Percentiles rank a stretch among this genome's conserved stretches.
phyloP scores from a whole-genome alignment of 169 alveolate genomes.

The Hammondia hammondi region DNA sequence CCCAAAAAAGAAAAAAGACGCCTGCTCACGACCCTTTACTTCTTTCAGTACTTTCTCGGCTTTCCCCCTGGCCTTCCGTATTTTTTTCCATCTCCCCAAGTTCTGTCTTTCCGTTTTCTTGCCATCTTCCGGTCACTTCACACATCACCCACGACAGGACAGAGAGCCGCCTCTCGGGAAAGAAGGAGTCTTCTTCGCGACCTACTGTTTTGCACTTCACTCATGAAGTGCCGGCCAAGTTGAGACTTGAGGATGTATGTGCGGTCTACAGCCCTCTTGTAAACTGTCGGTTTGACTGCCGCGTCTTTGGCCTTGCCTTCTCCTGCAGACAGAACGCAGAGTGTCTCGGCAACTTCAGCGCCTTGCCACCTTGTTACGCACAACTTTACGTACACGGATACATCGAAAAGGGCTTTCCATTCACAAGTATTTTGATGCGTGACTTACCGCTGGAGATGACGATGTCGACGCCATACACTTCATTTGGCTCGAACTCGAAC shows the following conservation, averaged over 20 bases:
- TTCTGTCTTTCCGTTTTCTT: no score
- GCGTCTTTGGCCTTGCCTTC: constrained; percentile 56
- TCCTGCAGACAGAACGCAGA: neutral
- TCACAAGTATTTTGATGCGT: neutral
- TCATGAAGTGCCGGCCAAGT: constrained; percentile 93
- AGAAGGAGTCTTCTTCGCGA: neutral
- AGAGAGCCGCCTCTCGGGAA: no score
- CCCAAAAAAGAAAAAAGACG: no score
- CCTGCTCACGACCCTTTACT: no score
- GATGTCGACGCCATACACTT: constrained; percentile 93
- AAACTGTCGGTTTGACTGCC: constrained; percentile 76
- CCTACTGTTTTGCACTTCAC: constrained; percentile 89
- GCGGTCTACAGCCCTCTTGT: constrained; percentile 94
- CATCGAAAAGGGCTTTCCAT: neutral
- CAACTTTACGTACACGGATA: neutral
- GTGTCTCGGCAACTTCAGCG: neutral
- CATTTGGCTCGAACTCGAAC: constrained; percentile 92
- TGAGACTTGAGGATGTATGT: constrained; percentile 93
- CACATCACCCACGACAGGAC: no score
- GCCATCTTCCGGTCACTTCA: no score
- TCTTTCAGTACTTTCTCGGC: no score
- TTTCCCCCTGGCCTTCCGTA: no score
- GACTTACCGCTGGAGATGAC: constrained; percentile 92
- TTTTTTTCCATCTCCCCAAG: no score
- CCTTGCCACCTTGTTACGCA: neutral